These are phyloP conservation scores for Penicillium taxi DNA, from an alignment of 495 filamentous ascomycete genomes.

Conservation along the genomic window DNA sequence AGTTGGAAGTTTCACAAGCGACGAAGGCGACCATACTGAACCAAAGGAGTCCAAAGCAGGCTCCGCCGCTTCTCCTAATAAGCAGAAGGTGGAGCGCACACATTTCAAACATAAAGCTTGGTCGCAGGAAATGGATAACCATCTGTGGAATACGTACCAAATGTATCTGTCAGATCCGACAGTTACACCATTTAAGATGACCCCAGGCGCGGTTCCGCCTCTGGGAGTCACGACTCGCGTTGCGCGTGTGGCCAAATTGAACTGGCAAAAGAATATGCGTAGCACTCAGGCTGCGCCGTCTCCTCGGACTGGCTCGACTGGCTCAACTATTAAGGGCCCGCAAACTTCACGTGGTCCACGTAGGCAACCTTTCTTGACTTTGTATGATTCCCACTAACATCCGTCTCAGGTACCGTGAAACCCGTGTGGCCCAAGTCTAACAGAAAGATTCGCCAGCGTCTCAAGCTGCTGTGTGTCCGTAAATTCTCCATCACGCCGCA, in stretches of 20 bases:
- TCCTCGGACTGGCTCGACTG: conserved; percentile 43
- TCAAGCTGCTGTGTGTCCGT: conserved; percentile 75
- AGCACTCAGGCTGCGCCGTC: conserved; percentile 5
- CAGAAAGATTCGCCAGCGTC: conserved; percentile 65
- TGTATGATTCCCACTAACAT: no score
- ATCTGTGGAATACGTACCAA: conserved; percentile 87
- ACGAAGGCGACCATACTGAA: conserved; percentile 53
- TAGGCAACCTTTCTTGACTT: no score
- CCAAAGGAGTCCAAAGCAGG: conserved; percentile 33
- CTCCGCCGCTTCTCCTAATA: conserved; percentile 26
- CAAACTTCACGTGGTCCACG: no score
- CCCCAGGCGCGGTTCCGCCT: conserved; percentile 78
- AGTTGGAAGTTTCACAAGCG: conserved; percentile 59
- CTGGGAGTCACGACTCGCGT: conserved; percentile 85
- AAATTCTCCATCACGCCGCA: conserved; percentile 62
- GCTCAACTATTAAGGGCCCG: no score
- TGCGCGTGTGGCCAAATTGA: conserved; percentile 73
- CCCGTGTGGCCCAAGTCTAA: conserved; percentile 74
- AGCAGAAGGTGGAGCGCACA: conserved; percentile 6
- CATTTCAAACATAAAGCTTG: conserved; percentile 39
- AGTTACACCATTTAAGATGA: conserved; percentile 86
- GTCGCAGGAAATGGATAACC: conserved; percentile 85
- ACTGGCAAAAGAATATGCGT: conserved; percentile 51
- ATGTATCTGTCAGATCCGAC: conserved; percentile 85
- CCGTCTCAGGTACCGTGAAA: conserved; percentile 20